These are phyloP conservation scores for Geranium brycei DNA, from an alignment of 345 rosid species.

Conservation along the genomic window DNA sequence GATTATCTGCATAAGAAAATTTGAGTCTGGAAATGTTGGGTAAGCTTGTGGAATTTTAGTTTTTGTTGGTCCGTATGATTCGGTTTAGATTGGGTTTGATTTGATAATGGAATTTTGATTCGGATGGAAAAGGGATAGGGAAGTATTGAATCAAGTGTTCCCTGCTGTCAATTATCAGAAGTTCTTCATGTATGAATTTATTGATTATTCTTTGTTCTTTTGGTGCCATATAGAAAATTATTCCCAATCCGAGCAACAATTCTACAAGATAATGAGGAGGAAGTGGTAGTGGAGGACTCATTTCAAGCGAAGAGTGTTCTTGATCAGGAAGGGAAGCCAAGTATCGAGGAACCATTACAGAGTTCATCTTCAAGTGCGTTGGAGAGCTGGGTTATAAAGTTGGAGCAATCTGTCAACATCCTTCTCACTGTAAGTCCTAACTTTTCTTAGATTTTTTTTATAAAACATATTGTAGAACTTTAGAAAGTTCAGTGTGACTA, in stretches of 20 bases:
- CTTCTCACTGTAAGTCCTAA: conserved; percentile 41
- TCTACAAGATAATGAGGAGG: conserved; percentile 50
- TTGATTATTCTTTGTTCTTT: neutral
- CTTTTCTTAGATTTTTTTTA: neutral
- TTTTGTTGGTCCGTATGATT: no score
- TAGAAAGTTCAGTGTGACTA: neutral
- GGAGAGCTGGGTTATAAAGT: conserved; percentile 44
- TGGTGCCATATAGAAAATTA: conserved; percentile 16
- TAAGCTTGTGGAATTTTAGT: no score
- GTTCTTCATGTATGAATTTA: neutral
- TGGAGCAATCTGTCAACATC: conserved; percentile 55
- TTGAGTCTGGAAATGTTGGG: no score
- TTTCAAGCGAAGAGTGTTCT: conserved; percentile 30
- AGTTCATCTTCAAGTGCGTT: conserved; percentile 22
- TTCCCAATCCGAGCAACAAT: conserved; percentile 36
- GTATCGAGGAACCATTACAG: conserved; percentile 12
- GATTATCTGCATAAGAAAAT: no score
- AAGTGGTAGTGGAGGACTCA: conserved; percentile 48
- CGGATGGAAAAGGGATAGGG: no score
- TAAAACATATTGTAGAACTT: neutral
- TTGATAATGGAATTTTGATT: no score
- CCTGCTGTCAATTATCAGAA: neutral
- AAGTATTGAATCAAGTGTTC: no score
- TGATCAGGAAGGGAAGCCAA: conserved; percentile 10
- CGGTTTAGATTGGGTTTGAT: no score